Conservation (phyloP, 768 basidiomycete species). For the Coprinopsis marcescibilis region DNA sequence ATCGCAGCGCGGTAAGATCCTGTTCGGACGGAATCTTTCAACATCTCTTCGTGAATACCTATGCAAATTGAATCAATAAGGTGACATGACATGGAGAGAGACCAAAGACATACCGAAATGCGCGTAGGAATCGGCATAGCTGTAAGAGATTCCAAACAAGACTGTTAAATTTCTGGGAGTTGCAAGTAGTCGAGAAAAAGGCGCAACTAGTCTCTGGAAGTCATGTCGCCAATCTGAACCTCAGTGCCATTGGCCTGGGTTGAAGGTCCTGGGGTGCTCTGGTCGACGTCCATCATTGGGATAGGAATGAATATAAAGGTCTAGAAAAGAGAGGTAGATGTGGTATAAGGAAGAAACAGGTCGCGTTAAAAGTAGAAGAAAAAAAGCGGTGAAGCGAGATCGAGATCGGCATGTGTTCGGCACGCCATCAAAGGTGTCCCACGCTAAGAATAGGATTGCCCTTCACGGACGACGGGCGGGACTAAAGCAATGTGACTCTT, state of each 20-base stretch:
- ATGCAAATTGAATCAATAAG: constrained; percentile 8
- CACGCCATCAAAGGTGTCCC: neutral
- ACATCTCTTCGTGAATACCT: constrained; percentile 99
- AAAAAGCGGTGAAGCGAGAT: neutral
- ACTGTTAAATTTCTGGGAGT: constrained; percentile 33
- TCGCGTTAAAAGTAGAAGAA: neutral
- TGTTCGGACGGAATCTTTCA: constrained; percentile 94
- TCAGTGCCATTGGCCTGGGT: constrained; percentile 18
- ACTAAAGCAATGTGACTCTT: too few relatives aligned
- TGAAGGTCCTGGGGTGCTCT: constrained; percentile 25
- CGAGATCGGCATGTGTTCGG: constrained; percentile 2
- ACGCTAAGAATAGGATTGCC: neutral
- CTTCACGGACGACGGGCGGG: neutral
- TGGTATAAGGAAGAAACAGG: neutral
- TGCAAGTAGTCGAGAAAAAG: constrained; percentile 23
- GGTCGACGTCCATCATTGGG: constrained; percentile 4
- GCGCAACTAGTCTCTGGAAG: constrained; percentile 80
- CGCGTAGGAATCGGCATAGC: constrained; percentile 94
- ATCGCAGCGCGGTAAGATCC: constrained; percentile 94
- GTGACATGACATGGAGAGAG: neutral
- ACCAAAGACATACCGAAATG: constrained; percentile 71
- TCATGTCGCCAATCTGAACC: constrained; percentile 48
- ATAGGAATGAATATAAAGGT: neutral
- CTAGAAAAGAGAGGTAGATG: neutral
- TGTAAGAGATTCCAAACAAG: constrained; percentile 34